A percentile compares a stretch with the other conserved stretches of the same genome.
Evolutionary conservation across 164 flowering plant species (phyloP).

Genomic region (Saururus chinensis): DNA sequence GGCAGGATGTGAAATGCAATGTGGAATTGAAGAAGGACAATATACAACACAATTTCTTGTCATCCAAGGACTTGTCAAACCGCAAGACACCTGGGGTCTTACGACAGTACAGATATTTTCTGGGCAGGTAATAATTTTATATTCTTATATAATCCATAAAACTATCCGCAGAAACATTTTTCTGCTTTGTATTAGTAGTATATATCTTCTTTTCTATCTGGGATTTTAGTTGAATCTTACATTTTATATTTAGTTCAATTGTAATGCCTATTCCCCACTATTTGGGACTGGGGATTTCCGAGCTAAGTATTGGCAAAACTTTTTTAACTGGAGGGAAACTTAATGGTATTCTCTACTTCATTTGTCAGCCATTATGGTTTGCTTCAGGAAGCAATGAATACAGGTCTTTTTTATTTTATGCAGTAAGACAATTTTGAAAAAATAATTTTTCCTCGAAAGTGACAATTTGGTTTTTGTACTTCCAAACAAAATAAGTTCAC

Average conservation of each 20-base stretch:
- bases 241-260: too few relatives aligned
- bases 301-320: too few relatives aligned
- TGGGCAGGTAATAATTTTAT: constrained; percentile 58
- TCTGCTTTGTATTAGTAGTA: background rate
- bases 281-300: too few relatives aligned
- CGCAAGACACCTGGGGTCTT: constrained; percentile 53
- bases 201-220: background rate
- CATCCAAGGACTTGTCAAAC: constrained; percentile 55
- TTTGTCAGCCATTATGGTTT: too few relatives aligned
- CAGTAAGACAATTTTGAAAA: background rate
- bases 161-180: background rate
- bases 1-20: constrained; percentile 59
- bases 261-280: too few relatives aligned
- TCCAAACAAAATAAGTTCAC: background rate
- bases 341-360: too few relatives aligned
- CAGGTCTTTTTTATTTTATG: too few relatives aligned
- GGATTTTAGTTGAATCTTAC: too few relatives aligned
- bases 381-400: too few relatives aligned
- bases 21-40: constrained; percentile 48
- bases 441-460: background rate
- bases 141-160: background rate
- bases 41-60: constrained; percentile 38
- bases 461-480: background rate
- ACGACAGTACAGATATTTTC: constrained; percentile 65
- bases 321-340: too few relatives aligned